Percentiles rank a stretch among this genome's conserved stretches.
These are phyloP conservation scores for Babesia divergens DNA, from an alignment of 169 alveolate genomes.

Conservation along the genomic window DNA sequence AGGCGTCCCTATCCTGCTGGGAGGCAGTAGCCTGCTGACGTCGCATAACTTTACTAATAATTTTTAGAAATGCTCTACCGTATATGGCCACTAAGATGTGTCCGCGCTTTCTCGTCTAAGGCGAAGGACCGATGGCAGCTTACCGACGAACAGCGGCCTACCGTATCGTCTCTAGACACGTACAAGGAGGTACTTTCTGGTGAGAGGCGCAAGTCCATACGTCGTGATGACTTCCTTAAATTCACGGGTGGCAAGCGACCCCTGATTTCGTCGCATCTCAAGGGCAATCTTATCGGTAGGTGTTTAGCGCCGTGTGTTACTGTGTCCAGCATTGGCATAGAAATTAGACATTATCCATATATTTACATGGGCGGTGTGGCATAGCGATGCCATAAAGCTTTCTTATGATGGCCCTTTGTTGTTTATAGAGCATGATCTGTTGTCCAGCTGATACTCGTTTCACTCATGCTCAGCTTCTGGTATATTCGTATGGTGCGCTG, in stretches of 20 bases:
- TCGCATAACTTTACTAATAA: conserved; percentile 44
- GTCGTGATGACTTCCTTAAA: conserved; percentile 62
- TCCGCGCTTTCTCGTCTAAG: conserved; percentile 25
- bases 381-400: no score
- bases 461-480: conserved; percentile 52
- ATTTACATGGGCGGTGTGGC: no score
- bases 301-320: conserved; percentile 17
- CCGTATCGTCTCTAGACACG: conserved; percentile 56
- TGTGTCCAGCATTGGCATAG: no score
- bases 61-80: conserved; percentile 7
- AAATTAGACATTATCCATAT: not conserved
- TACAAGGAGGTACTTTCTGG: conserved; percentile 48
- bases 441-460: no score
- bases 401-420: no score
- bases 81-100: not conserved
- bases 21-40: conserved; percentile 57
- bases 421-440: no score
- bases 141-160: conserved; percentile 62
- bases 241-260: conserved; percentile 66
- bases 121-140: conserved; percentile 54
- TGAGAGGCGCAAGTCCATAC: conserved; percentile 43
- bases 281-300: conserved; percentile 59
- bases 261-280: conserved; percentile 62
- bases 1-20: conserved; percentile 64
- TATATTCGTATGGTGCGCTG: conserved; percentile 68